Conservation (phyloP, 768 basidiomycete species). For the Strobilomyces confusus region DNA sequence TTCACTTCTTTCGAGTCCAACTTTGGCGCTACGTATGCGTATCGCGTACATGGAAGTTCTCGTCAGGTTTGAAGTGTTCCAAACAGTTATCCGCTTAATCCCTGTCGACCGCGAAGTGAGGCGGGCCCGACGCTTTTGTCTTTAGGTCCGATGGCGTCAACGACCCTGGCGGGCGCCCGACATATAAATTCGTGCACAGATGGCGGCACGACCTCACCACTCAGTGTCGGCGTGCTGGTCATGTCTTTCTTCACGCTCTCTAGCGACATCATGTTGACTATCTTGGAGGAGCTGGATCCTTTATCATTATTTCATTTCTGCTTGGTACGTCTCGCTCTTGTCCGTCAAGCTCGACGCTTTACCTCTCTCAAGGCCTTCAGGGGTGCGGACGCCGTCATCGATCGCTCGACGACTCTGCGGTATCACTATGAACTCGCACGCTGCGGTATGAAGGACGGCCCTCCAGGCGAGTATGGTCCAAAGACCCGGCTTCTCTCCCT, state of each 20-base stretch:
- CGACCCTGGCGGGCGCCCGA: slow-evolving; percentile 21
- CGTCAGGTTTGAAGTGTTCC: slow-evolving; percentile 25
- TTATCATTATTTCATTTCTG: slow-evolving; percentile 31
- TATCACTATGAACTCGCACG: slow-evolving; percentile 31
- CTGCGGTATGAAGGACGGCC: slow-evolving; percentile 30
- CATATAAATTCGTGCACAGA: slow-evolving; percentile 27
- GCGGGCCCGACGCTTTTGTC: slow-evolving; percentile 35
- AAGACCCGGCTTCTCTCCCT: slow-evolving; percentile 26
- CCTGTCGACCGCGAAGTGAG: slow-evolving; percentile 29
- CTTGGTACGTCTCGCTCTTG: slow-evolving; percentile 11
- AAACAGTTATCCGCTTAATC: slow-evolving; percentile 27
- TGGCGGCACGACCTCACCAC: slow-evolving; percentile 11
- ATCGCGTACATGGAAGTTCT: slow-evolving; percentile 25
- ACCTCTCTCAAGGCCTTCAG: slow-evolving; percentile 23
- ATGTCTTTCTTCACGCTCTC: slow-evolving; percentile 34
- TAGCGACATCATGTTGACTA: slow-evolving; percentile 26
- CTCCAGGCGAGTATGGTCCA: slow-evolving; percentile 15
- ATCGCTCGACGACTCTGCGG: slow-evolving; percentile 26
- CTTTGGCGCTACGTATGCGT: slow-evolving; percentile 26
- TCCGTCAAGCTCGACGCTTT: not conserved
- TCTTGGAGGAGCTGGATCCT: slow-evolving; percentile 33
- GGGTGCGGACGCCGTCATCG: slow-evolving; percentile 19
- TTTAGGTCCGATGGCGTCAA: slow-evolving; percentile 25
- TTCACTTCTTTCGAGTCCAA: slow-evolving; percentile 12
- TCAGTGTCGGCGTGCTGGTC: slow-evolving; percentile 32